Evolutionary conservation across 2,329 filamentous ascomycete genomes (phyloP), one percentile per base, ranked within the genome.

Genomic region (Pseudomassariella vexata): DNA sequence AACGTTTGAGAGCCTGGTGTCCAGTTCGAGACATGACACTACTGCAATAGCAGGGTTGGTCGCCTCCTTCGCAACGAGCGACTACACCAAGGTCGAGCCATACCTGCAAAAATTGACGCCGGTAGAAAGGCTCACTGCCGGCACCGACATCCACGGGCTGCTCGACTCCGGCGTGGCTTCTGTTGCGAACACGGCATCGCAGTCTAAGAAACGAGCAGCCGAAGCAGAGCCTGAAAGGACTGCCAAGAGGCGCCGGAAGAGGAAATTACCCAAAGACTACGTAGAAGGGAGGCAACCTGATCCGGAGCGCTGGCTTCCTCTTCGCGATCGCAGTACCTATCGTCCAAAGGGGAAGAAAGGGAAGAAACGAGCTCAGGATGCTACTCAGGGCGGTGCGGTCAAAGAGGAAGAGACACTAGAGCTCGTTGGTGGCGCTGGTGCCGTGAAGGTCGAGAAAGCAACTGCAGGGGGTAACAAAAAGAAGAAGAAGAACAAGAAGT

Each of bases 321-420:
- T 96, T 49, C 79, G 84, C 32, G 92, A 98, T 56, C 75, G 92
- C 36, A 92, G 85, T 47, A 85, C 79, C 24, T 98, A 95, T 60
- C 70, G 84, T 28, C 88, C 89, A 6, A 95, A 92, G 65, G 88
- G 88, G 5, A 88, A 84, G 66, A 94, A 95, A 70, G 85, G 86
- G 34, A 90, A 87, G 70, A 82, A 88, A 71, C 83, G 82, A 62
- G 80, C 78, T 5, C 68, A 72, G 39, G 84, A 86, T 45, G 66
- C 81, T 24, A 95, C 86, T 7, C 92, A 96, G 57, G 92, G 92
- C 39, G 90, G 89, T 29, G 63, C 82, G 9, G 84, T 87, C 15
- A 79, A 72, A 47, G 85, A 89, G 41, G 82, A 84, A 55, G 78
- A 71, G 67, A 82, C 66, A 36, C 63, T 78, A 43, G 77, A 76